These are phyloP conservation scores for Flagelloscypha sp. DNA, from an alignment of 768 basidiomycete species.

Conservation along the genomic window DNA sequence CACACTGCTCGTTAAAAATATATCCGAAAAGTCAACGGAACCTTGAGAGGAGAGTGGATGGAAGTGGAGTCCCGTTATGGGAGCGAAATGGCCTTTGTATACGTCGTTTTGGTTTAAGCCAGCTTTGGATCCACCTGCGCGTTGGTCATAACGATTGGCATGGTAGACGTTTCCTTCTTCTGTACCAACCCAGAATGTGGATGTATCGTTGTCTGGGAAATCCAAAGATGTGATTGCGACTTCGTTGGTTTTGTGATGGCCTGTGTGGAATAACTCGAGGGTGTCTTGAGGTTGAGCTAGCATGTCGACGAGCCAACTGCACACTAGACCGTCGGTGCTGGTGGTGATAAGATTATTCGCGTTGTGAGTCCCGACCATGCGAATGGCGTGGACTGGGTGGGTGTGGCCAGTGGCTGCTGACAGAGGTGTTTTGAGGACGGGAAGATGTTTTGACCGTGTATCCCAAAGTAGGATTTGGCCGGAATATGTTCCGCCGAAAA, in stretches of 20 bases:
- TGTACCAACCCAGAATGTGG: slow-evolving; percentile 95
- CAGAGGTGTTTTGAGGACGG: slow-evolving; percentile 92
- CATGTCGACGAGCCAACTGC: slow-evolving; percentile 98
- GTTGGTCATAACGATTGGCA: slow-evolving; percentile 93
- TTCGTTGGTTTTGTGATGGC: slow-evolving; percentile 95
- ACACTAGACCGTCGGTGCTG: slow-evolving; percentile 94
- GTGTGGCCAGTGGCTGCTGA: slow-evolving; percentile 97
- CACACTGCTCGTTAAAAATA: slow-evolving; percentile 87
- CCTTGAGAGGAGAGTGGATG: slow-evolving; percentile 89
- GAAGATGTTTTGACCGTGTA: slow-evolving; percentile 91
- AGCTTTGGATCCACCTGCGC: slow-evolving; percentile 91
- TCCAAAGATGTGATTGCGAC: slow-evolving; percentile 91
- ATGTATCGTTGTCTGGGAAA: slow-evolving; percentile 94
- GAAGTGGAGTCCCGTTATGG: slow-evolving; percentile 91
- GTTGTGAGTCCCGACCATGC: slow-evolving; percentile 97
- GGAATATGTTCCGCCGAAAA: slow-evolving; percentile 97
- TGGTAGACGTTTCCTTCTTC: slow-evolving; percentile 98
- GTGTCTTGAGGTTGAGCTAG: slow-evolving; percentile 96
- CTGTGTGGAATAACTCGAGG: slow-evolving; percentile 78
- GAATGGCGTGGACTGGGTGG: slow-evolving; percentile 97
- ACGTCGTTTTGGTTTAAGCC: slow-evolving; percentile 90
- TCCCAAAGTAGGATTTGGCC: slow-evolving; percentile 99
- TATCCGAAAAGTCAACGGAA: slow-evolving; percentile 88
- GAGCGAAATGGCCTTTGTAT: slow-evolving; percentile 88
- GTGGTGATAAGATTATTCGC: slow-evolving; percentile 96